These are phyloP conservation scores for Oryza rufipogon DNA, from an alignment of 176 grass and related monocot genomes.

Conservation along the genomic window DNA sequence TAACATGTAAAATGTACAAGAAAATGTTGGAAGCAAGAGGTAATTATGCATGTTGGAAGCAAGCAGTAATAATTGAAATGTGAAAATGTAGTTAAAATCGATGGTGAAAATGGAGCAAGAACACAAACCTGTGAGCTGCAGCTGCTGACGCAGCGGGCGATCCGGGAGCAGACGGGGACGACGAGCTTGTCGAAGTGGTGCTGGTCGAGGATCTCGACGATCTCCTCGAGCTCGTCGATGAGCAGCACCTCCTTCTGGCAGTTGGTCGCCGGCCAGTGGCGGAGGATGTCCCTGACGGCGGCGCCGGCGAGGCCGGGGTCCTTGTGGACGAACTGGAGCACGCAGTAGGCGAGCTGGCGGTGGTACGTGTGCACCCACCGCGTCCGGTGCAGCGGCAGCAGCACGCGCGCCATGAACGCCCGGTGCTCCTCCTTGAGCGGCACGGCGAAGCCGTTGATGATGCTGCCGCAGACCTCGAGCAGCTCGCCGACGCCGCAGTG, in stretches of 20 bases:
- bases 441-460: constrained; percentile 85
- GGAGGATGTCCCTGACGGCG: constrained; percentile 54
- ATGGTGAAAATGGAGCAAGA: not conserved
- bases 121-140: constrained; percentile 72
- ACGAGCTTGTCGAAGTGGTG: constrained; percentile 56
- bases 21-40: too few species aligned
- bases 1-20: not conserved
- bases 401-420: constrained; percentile 63
- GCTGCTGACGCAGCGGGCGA: constrained; percentile 69
- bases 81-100: not conserved
- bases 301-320: constrained; percentile 44
- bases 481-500: constrained; percentile 61
- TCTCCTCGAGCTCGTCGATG: constrained; percentile 83
- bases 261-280: constrained; percentile 74
- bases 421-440: constrained; percentile 88
- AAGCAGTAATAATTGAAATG: not conserved
- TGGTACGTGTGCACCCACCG: constrained; percentile 59
- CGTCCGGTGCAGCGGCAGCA: constrained; percentile 80
- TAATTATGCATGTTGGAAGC: not conserved
- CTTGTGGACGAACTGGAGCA: constrained; percentile 77
- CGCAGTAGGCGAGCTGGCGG: constrained; percentile 79
- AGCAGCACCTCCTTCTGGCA: constrained; percentile 90
- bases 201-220: constrained; percentile 46
- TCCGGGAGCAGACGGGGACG: constrained; percentile 59
- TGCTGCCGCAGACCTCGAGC: constrained; percentile 92